Base-by-base conservation (phyloP, 306 rosid species). In the Fragaria vesca region DNA sequence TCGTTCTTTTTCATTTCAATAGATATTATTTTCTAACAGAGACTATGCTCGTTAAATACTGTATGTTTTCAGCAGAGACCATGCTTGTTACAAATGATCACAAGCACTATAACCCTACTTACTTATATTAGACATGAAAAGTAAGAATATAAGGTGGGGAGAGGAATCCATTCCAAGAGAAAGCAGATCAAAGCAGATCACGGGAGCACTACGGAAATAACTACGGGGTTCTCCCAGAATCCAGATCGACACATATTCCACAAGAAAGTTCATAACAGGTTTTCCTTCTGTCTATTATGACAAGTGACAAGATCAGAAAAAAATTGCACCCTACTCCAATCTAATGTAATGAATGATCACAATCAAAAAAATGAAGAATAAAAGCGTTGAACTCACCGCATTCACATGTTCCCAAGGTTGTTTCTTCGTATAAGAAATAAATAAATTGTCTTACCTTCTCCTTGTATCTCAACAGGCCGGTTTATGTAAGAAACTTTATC, bases 401-500 rank as follows among this genome's bases (percentile, higher is more conserved):
- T 66, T 51, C 78, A 85, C 69, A 45, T 32, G 50, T 76, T 32
- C 38, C 34, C 60, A 62, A 18, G 21, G 50, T 52, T 42, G 54
- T 6, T 61, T 20, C 71, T 48, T 58, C 38, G 68, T 66, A 38
- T 15, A 38, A 45, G 61, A 48, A 40, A 58, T 63, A 30, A 51
- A 47, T 20, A 52, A 68, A 48, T 15, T 34, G 73, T 73, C 88
- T 87, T 81, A 92, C 97, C 97, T 85, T 88, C 97, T 70, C 76
- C 90, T 30, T 74, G 86, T 81, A 88, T 78, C 83, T 96, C 94
- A 26, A 93, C 90, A 38, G 97, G 98, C 47, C 90, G 93, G 76
- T 93, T 96, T 81, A 93, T 83, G 69, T 96, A 96, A 0, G 87
- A 88, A 78, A 96, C 87, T 86, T 90, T 89, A 81, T 96, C 98